A percentile compares a stretch with the other conserved stretches of the same genome.
Conservation (phyloP, 2,329 filamentous ascomycete species). For the Ascochyta pisi region DNA sequence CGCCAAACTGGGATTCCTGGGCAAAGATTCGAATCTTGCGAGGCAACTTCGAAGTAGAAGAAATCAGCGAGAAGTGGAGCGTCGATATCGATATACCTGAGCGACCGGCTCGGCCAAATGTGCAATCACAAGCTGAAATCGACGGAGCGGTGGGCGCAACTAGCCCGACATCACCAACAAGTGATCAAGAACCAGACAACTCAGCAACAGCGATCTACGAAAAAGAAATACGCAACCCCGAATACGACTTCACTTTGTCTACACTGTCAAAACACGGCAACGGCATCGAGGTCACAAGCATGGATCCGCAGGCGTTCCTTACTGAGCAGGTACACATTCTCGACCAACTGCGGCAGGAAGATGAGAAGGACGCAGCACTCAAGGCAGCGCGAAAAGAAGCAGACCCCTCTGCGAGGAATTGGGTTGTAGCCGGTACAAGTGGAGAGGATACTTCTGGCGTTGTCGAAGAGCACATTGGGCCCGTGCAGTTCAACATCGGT, state of each 20-base stretch:
- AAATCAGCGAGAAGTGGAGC: constrained; percentile 83
- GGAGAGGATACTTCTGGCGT: constrained; percentile 45
- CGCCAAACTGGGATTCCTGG: constrained; percentile 98
- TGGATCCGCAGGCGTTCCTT: constrained; percentile 80
- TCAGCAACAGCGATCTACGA: constrained; percentile 78
- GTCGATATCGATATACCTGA: constrained; percentile 71
- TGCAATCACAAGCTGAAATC: constrained; percentile 19
- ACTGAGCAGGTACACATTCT: constrained; percentile 76
- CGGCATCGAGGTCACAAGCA: constrained; percentile 68
- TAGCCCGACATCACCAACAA: constrained; percentile 11
- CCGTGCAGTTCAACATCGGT: constrained; percentile 97
- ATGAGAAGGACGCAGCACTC: constrained; percentile 62
- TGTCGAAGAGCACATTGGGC: constrained; percentile 74
- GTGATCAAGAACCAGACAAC: constrained; percentile 23
- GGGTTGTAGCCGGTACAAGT: constrained; percentile 1
- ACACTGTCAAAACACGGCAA: constrained; percentile 53
- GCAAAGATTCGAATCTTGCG: constrained; percentile 92
- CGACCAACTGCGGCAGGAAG: constrained; percentile 67
- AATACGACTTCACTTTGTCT: constrained; percentile 55
- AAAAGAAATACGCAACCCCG: constrained; percentile 78
- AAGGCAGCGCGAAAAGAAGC: constrained; percentile 46
- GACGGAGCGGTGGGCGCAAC: constrained; percentile 23
- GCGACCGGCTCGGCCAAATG: constrained; percentile 35
- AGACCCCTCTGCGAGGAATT: constrained; percentile 32
- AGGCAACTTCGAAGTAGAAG: constrained; percentile 91